A percentile compares a stretch with the other conserved stretches of the same genome.
Conservation (phyloP, 2,329 filamentous ascomycete species). For the Lasiodiplodia citricola region DNA sequence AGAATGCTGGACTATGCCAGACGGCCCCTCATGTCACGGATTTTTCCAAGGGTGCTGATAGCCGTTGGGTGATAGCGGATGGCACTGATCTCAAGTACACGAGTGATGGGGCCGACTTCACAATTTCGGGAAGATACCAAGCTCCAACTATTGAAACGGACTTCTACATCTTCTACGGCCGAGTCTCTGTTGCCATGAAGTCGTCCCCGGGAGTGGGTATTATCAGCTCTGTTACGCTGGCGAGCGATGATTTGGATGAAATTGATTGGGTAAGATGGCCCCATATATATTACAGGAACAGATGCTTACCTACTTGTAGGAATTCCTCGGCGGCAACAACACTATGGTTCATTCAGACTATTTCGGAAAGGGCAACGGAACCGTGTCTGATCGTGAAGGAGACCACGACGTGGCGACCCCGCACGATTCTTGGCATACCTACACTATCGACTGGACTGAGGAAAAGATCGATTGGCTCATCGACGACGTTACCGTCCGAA, state of each 20-base stretch:
- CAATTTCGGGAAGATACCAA: slow-evolving; percentile 69
- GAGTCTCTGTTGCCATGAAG: slow-evolving; percentile 30
- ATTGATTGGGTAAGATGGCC: slow-evolving; percentile 29
- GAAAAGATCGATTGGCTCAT: slow-evolving; percentile 72
- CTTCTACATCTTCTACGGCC: slow-evolving; percentile 33
- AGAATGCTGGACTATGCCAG: slow-evolving; percentile 48
- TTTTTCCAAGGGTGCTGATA: slow-evolving; percentile 52
- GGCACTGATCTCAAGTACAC: slow-evolving; percentile 64
- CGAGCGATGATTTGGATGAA: slow-evolving; percentile 29
- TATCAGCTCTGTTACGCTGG: slow-evolving; percentile 27
- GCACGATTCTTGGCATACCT: slow-evolving; percentile 66
- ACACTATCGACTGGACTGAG: slow-evolving; percentile 73
- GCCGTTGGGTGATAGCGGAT: slow-evolving; percentile 68
- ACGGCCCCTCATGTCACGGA: slow-evolving; percentile 51
- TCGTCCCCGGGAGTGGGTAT: slow-evolving; percentile 30
- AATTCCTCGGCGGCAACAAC: slow-evolving; percentile 60
- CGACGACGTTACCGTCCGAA: slow-evolving; percentile 69
- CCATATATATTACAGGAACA: slow-evolving; percentile 16
- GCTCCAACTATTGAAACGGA: slow-evolving; percentile 57
- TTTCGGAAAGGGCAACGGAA: slow-evolving; percentile 74
- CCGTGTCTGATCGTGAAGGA: slow-evolving; percentile 70
- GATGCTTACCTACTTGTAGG: slow-evolving; percentile 38
- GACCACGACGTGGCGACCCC: slow-evolving; percentile 63
- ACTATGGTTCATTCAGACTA: slow-evolving; percentile 71
- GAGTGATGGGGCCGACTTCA: slow-evolving; percentile 69